Evolutionary conservation across 2,329 filamentous ascomycete genomes (phyloP), one percentile per base, ranked within the genome.

Genomic region (Grosmannia penicillata): DNA sequence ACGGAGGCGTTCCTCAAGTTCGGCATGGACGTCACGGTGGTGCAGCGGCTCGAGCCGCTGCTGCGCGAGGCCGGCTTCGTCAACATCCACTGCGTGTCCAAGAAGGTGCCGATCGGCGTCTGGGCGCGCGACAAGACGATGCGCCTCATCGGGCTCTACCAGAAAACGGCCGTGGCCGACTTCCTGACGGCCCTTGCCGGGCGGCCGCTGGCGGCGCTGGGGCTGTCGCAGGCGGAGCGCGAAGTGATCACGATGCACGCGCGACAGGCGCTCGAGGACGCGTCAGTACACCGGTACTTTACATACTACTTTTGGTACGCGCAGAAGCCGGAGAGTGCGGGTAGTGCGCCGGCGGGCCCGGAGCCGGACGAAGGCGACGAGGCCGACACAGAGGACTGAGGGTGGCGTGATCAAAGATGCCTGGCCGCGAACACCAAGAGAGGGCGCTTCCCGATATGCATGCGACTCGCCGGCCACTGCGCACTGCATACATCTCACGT

Each of bases 91-190:
- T 53, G 55, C 37, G 50, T 60, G 28, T 51, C 54, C 15, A 57
- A 61, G 40, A 66, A 65, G 45, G 56, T 65, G 1, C 63, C 64
- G 9, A 54, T 66, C 18, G 62, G 62, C 2, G 52, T 56, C 3
- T 69, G 65, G 65, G 49, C 62, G 6, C 53, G 51, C 28, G 59
- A 65, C 37, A 53, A 49, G 24, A 56, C 47, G 39, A 47, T 62
- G 11, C 56, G 59, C 33, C 53, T 57, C 4, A 47, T 65, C 2
- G 65, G 65, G 4, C 47, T 58, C 14, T 56, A 63, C 42, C 58
- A 59, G 52, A 56, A 59, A 43, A 49, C 52, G 19, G 55, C 56
- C 28, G 51, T 65, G 5, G 38, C 48, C 17, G 58, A 62, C 15
- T 52, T 59, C 10, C 52, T 64, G 1, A 54, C 52, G 8, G 56